Evolutionary conservation across 352 stramenopile species (phyloP).

Genomic region (Phytopythium ostracodes): DNA sequence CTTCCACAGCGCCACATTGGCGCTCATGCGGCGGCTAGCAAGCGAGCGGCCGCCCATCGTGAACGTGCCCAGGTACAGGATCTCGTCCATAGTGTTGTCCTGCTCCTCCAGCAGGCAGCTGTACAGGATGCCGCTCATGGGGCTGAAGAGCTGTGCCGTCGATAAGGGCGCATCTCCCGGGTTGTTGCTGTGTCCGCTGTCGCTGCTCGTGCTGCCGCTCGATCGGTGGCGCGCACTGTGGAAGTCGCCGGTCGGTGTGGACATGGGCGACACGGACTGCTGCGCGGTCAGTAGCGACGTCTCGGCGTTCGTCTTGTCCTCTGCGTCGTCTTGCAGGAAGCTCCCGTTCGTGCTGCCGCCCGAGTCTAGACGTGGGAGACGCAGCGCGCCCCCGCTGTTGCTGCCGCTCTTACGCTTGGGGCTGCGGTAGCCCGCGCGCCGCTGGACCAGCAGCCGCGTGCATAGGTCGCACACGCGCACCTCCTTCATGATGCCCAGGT

Average conservation of each 20-base stretch:
- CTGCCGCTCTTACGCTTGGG: constrained; percentile 22
- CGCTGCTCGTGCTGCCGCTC: constrained; percentile 25
- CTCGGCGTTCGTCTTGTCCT: constrained; percentile 12
- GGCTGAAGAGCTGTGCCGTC: constrained; percentile 17
- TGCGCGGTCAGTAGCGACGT: not conserved
- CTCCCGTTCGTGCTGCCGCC: constrained; percentile 8
- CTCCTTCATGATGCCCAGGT: constrained; percentile 70
- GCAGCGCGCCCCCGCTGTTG: constrained; percentile 9
- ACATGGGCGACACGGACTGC: constrained; percentile 10
- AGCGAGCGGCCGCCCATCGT: constrained; percentile 71
- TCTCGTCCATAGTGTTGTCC: constrained; percentile 74
- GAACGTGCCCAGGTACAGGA: constrained; percentile 74
- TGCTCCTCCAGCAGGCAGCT: constrained; percentile 70
- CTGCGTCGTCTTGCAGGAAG: constrained; percentile 13
- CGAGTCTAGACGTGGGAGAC: constrained; percentile 13
- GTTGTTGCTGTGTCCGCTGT: constrained; percentile 14
- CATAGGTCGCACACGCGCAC: constrained; percentile 74
- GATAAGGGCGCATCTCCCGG: constrained; percentile 8
- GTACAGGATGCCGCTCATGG: constrained; percentile 67
- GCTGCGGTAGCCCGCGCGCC: constrained; percentile 58
- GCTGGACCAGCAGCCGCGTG: constrained; percentile 61
- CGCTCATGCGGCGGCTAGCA: constrained; percentile 63
- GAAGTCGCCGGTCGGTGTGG: not conserved
- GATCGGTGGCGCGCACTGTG: constrained; percentile 8
- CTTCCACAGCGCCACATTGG: constrained; percentile 77